Percentiles rank a stretch among this genome's conserved stretches.
phyloP scores from a whole-genome alignment of 345 rosid species.

The Ceriops tagal region DNA sequence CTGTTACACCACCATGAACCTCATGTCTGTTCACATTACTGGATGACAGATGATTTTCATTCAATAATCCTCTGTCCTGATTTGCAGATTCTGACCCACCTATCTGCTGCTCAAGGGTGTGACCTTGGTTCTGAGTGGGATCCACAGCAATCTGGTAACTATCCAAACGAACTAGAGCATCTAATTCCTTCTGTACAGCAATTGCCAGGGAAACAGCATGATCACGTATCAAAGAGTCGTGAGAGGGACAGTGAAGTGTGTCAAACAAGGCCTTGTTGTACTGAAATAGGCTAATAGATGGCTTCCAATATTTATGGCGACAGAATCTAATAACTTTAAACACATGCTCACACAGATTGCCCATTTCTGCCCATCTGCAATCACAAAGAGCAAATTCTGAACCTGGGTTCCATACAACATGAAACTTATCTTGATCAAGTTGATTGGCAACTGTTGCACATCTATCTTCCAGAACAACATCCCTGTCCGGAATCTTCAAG shows the following conservation, averaged over 20 bases:
- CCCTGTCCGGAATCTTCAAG: conserved; percentile 59
- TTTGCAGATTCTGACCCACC: conserved; percentile 9
- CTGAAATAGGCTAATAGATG: conserved; percentile 57
- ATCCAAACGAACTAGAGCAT: conserved; percentile 29
- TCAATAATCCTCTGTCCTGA: conserved; percentile 18
- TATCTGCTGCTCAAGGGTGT: conserved; percentile 19
- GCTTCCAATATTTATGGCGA: conserved; percentile 28
- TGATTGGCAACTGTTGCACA: conserved; percentile 58
- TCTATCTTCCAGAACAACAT: conserved; percentile 52
- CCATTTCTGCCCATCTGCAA: conserved; percentile 80
- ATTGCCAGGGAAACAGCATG: conserved; percentile 67
- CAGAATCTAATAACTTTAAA: conserved; percentile 51
- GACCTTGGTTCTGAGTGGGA: conserved; percentile 20
- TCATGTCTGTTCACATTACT: conserved; percentile 11
- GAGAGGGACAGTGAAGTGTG: conserved; percentile 53
- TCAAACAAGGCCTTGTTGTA: conserved; percentile 60
- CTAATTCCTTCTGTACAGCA: conserved; percentile 54
- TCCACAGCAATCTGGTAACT: conserved; percentile 24
- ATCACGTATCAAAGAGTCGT: conserved; percentile 76
- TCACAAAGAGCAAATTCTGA: conserved; percentile 73
- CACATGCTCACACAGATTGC: conserved; percentile 79
- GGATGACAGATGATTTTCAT: conserved; percentile 16
- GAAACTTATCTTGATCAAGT: conserved; percentile 43
- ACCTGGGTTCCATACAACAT: conserved; percentile 75
- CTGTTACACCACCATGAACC: conserved; percentile 15